Evolutionary conservation across 768 basidiomycete genomes (phyloP), one percentile per base, ranked within the genome.

Genomic region (Glaciozyma martinii): DNA sequence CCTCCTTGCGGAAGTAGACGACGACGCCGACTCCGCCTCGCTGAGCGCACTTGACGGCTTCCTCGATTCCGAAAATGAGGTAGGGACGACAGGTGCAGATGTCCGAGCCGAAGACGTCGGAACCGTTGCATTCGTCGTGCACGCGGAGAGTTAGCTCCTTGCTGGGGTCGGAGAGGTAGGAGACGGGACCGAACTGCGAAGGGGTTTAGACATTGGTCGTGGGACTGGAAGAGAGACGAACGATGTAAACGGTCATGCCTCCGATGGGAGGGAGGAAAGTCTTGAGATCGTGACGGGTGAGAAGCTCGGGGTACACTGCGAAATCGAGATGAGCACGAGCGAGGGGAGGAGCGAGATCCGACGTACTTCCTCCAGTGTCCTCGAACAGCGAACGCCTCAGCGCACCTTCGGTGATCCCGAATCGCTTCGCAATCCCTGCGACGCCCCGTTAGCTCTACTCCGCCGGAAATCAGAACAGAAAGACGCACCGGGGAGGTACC

Each of bases 41-140:
- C 72, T 88, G 86, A 15, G 85, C 91, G 55, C 84, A 82, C 40
- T 86, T 85, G 71, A 95, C 86, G 66, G 89, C 92, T 74, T 97
- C 92, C 76, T 91, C 86, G 69, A 98, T 95, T 16, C 92, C 90
- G 73, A 88, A 95, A 25, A 85, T 64, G 32, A 94, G 82, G 77
- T 95, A 95, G 0, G 91, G 90, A 71, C 94, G 91, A 82, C 89
- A 91, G 0, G 89, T 90, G 74, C 87, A 90, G 44, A 55, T 57
- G 40, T 43, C 47, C 46, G 89, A 92, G 18, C 92, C 92, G 73
- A 95, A 95, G 53, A 95, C 93, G 76, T 97, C 93, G 10, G 90
- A 93, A 8, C 92, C 92, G 73, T 93, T 93, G 74, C 93, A 97
- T 79, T 93, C 91, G 73, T 95, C 94, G 75, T 98, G 93, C 0